Conservation (phyloP, 148 eudicot species). For the Cornus suecica region DNA sequence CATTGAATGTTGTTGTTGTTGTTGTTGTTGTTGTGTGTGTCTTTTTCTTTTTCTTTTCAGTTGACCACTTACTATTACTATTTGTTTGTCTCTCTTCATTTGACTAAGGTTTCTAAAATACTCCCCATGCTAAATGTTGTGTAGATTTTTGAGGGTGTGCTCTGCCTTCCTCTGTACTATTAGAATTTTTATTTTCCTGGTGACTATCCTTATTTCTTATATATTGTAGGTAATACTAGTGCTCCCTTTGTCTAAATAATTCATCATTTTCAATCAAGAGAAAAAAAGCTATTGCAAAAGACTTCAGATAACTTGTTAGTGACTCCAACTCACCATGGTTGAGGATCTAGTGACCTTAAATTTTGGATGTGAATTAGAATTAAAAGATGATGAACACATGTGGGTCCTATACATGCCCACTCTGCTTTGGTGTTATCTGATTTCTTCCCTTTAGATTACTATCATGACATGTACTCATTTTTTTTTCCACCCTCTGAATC, state of each 20-base stretch:
- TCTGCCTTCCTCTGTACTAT: neutral
- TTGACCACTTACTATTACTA: too few relatives aligned
- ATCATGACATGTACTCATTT: neutral
- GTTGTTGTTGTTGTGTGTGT: too few relatives aligned
- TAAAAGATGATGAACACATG: neutral
- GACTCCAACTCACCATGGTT: neutral
- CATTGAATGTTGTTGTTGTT: too few relatives aligned
- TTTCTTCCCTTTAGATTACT: neutral
- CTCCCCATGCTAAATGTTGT: too few relatives aligned
- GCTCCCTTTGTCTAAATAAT: too few relatives aligned
- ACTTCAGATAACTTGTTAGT: neutral
- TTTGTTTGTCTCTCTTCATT: too few relatives aligned
- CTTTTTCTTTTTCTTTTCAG: too few relatives aligned
- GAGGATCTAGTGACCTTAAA: neutral
- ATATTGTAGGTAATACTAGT: too few relatives aligned
- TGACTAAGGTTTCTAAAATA: too few relatives aligned
- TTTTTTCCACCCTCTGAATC: constrained; percentile 8
- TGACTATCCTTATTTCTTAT: neutral
- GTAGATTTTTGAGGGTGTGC: too few relatives aligned
- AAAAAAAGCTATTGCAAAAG: neutral
- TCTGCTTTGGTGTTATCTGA: neutral
- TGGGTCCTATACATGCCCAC: neutral
- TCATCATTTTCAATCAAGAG: too few relatives aligned
- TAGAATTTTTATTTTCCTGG: neutral
- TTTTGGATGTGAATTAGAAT: neutral